phyloP scores from a whole-genome alignment of 257 asterid genomes.

The Forsythia suspensa region DNA sequence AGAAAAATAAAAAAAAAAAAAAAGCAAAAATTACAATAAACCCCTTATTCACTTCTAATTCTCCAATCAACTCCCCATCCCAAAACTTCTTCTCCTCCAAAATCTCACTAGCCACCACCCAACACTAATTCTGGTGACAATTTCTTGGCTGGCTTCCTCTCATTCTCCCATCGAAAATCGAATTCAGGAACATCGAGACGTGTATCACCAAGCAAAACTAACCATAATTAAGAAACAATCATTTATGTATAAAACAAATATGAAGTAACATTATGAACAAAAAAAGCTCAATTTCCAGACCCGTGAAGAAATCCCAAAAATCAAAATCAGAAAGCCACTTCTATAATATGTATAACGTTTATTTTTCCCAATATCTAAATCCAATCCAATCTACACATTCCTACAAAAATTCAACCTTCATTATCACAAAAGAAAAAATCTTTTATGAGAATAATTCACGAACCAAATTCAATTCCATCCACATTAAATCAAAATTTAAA shows the following conservation, averaged over 20 bases:
- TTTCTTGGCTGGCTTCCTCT: no score
- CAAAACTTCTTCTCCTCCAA: no score
- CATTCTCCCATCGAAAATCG: no score
- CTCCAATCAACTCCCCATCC: no score
- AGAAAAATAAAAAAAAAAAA: no score
- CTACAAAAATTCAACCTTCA: background rate
- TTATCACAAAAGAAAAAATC: constrained; percentile 1
- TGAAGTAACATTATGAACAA: background rate
- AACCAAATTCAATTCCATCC: constrained; percentile 7
- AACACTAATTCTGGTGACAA: no score
- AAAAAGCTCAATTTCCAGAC: constrained; percentile 12
- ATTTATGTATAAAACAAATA: background rate
- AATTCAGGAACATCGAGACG: background rate
- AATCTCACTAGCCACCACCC: no score
- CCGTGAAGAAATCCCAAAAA: background rate
- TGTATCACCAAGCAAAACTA: background rate
- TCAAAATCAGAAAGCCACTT: background rate
- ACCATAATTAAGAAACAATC: background rate
- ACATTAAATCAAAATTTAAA: background rate
- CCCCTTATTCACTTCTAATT: no score
- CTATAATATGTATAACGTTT: background rate
- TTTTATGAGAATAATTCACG: background rate
- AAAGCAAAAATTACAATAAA: no score
- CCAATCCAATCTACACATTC: constrained; percentile 8
- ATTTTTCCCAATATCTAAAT: constrained; percentile 6